Evolutionary conservation across 2,329 filamentous ascomycete genomes (phyloP), one percentile per base, ranked within the genome.

Genomic region (Cladosporium velox): DNA sequence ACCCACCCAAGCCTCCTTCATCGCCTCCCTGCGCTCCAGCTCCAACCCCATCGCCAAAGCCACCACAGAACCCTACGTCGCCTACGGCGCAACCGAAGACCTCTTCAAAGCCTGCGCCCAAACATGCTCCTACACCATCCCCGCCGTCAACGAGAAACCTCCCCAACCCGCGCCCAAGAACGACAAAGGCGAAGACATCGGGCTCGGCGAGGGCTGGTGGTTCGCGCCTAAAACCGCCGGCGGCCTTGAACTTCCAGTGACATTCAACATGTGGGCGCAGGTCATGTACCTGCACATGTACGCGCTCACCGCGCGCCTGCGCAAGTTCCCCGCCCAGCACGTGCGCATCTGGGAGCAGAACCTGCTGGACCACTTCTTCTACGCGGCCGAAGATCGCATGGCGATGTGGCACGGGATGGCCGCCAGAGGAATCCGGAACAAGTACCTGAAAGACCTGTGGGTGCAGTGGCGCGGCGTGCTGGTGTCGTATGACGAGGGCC

Each of bases 211-310:
- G 28, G 88, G 90, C 14, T 90, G 89, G 83, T 97, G 94, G 94
- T 92, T 96, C 77, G 83, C 88, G 73, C 65, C 85, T 79, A 67
- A 72, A 51, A 52, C 55, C 4, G 49, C 67, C 10, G 69, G 69
- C 11, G 72, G 73, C 1, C 87, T 97, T 69, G 87, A 87, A 30
- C 87, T 99, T 21, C 84, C 86, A 35, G 91, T 93, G 0, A 98
- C 93, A 0, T 99, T 99, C 79, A 93, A 90, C 76, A 94, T 91
- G 65, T 99, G 95, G 95, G 91, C 93, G 24, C 93, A 98, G 79
- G 90, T 98, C 54, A 95, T 93, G 41, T 96, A 97, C 85, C 86
- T 99, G 66, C 94, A 99, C 83, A 91, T 99, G 86, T 98, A 97
- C 83, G 86, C 97, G 66, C 80, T 98, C 67, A 91, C 91, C 65